phyloP scores from a whole-genome alignment of 208 protist genomes.

The Trypanosomatidae sp. region DNA sequence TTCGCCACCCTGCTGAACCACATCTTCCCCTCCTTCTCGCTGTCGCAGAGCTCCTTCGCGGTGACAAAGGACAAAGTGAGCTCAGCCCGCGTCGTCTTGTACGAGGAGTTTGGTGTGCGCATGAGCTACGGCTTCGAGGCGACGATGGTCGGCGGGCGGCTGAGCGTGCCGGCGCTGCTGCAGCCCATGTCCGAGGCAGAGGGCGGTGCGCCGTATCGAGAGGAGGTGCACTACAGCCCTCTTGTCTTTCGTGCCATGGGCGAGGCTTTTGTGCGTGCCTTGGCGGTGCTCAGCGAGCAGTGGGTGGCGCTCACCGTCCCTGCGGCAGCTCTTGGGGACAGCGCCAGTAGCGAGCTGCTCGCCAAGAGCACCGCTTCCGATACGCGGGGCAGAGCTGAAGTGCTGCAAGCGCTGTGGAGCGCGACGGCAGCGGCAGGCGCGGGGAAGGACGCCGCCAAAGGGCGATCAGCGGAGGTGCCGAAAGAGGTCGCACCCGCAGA shows the following conservation, averaged over 20 bases:
- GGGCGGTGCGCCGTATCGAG: background rate
- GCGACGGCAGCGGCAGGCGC: constrained; percentile 26
- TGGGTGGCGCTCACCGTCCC: constrained; percentile 2
- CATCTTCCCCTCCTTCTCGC: constrained; percentile 66
- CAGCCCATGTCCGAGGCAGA: background rate
- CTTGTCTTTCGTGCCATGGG: constrained; percentile 27
- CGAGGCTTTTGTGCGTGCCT: constrained; percentile 22
- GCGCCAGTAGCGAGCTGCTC: too few relatives aligned
- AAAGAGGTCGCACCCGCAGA: too few relatives aligned
- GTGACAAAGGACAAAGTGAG: constrained; percentile 88
- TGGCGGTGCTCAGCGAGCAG: constrained; percentile 18
- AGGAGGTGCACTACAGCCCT: constrained; percentile 26
- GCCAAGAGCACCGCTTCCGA: background rate
- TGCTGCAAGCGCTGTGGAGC: constrained; percentile 19
- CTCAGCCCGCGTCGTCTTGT: constrained; percentile 92
- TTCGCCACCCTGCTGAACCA: constrained; percentile 60
- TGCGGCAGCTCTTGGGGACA: background rate
- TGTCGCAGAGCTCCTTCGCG: constrained; percentile 82
- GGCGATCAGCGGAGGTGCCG: too few relatives aligned
- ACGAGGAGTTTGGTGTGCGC: constrained; percentile 88
- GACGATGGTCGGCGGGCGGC: constrained; percentile 86
- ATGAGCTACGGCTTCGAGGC: constrained; percentile 95
- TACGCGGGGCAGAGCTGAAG: background rate
- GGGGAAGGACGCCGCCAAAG: too few relatives aligned
- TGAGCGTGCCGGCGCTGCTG: constrained; percentile 20